Evolutionary conservation across 495 filamentous ascomycete species (phyloP).

Genomic region (Trichoderma asperelloides): DNA sequence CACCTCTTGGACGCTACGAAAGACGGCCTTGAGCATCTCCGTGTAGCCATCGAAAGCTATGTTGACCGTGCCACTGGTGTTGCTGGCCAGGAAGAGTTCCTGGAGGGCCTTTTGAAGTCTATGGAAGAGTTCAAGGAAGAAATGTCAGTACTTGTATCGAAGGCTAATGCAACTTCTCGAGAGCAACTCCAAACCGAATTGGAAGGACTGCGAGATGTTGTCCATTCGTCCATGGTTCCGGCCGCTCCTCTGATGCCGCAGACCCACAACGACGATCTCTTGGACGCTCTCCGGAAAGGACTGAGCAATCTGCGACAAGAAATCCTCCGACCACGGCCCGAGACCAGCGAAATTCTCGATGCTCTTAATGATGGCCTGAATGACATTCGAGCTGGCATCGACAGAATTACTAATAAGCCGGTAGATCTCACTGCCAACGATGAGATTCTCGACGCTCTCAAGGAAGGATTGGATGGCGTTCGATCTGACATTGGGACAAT

Average conservation of each 20-base stretch:
- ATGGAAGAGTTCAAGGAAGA: constrained; percentile 68
- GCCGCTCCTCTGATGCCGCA: constrained; percentile 30
- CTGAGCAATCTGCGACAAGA: constrained; percentile 61
- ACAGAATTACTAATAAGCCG: constrained; percentile 68
- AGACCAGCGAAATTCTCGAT: constrained; percentile 68
- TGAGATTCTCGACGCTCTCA: constrained; percentile 80
- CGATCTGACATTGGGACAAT: constrained; percentile 71
- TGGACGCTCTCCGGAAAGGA: constrained; percentile 62
- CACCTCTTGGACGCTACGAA: constrained; percentile 77
- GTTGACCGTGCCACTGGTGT: constrained; percentile 59
- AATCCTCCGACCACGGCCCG: constrained; percentile 43
- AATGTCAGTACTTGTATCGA: constrained; percentile 44
- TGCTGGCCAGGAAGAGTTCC: constrained; percentile 65
- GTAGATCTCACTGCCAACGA: constrained; percentile 69
- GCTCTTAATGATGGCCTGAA: constrained; percentile 75
- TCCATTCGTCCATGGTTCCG: constrained; percentile 60
- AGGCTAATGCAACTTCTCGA: constrained; percentile 37
- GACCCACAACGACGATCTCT: constrained; percentile 45
- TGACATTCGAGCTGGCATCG: constrained; percentile 62
- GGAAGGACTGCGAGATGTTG: constrained; percentile 63
- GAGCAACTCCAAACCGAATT: constrained; percentile 70
- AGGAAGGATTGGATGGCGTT: constrained; percentile 62
- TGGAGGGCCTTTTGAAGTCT: constrained; percentile 61
- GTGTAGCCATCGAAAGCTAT: constrained; percentile 73
- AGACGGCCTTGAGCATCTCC: constrained; percentile 72